These are phyloP conservation scores for Globisporangium paddicum DNA, from an alignment of 352 stramenopile species.

Conservation along the genomic window DNA sequence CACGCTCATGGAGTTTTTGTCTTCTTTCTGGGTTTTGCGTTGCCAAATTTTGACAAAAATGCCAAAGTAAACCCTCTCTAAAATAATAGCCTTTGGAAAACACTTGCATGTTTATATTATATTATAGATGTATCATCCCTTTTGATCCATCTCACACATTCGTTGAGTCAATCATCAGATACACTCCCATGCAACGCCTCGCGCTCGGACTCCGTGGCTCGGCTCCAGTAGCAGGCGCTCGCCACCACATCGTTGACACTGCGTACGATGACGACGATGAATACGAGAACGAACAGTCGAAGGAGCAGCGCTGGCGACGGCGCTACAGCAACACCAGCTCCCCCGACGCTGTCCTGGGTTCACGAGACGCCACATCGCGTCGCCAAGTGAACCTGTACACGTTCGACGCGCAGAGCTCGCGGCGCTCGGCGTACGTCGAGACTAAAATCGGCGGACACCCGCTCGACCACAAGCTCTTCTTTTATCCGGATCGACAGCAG, in stretches of 20 bases:
- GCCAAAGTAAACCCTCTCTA: no score
- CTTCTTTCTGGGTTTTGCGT: no score
- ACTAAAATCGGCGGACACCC: constrained; percentile 78
- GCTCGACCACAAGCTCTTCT: constrained; percentile 42
- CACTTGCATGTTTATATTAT: no score
- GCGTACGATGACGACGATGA: constrained; percentile 1
- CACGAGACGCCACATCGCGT: constrained; percentile 18
- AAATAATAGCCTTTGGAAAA: no score
- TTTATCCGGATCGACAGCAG: constrained; percentile 9
- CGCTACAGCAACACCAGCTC: neutral
- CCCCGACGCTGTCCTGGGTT: constrained; percentile 3
- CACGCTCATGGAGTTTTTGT: no score
- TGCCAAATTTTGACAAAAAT: no score
- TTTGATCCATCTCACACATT: neutral
- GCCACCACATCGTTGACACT: neutral
- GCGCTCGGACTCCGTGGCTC: neutral
- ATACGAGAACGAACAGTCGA: neutral
- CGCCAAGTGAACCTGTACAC: constrained; percentile 55
- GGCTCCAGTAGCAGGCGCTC: neutral
- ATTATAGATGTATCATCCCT: neutral
- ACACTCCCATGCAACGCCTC: neutral
- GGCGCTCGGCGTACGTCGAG: constrained; percentile 34
- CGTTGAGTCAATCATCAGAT: neutral
- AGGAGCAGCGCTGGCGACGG: neutral
- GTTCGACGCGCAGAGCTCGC: constrained; percentile 26